Percentiles rank a stretch among this genome's conserved stretches.
These are phyloP conservation scores for Diutina mesorugosa DNA, from an alignment of 1,139 yeast genomes.

Conservation along the genomic window DNA sequence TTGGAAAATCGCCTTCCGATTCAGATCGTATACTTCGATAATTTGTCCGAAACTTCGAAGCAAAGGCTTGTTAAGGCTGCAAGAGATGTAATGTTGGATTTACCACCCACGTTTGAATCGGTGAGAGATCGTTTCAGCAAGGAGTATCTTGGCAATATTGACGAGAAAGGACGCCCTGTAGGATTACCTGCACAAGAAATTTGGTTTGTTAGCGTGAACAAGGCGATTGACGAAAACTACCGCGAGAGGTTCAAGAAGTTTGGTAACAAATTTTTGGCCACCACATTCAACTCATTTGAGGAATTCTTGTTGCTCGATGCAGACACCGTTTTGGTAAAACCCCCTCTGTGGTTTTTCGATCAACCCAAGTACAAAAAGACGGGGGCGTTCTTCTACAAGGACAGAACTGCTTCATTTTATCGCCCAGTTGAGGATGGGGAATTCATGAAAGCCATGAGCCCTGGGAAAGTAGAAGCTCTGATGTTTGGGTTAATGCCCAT, in stretches of 20 bases:
- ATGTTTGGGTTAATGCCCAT: constrained; percentile 19
- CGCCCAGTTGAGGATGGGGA: not conserved
- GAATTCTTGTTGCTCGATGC: constrained; percentile 39
- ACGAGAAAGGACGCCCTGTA: not conserved
- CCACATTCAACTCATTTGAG: constrained; percentile 35
- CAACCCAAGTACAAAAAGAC: constrained; percentile 19
- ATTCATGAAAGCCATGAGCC: constrained; percentile 21
- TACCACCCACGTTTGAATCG: constrained; percentile 10
- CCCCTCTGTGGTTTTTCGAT: constrained; percentile 23
- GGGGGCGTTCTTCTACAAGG: constrained; percentile 38
- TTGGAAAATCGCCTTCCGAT: constrained; percentile 36
- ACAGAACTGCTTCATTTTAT: constrained; percentile 25
- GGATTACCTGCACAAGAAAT: constrained; percentile 25
- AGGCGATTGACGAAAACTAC: constrained; percentile 16
- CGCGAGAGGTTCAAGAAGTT: constrained; percentile 19
- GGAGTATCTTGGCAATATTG: not conserved
- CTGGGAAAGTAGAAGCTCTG: constrained; percentile 22
- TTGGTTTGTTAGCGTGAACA: constrained; percentile 28
- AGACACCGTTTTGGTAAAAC: constrained; percentile 31
- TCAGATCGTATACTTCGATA: constrained; percentile 34
- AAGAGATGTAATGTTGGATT: constrained; percentile 9
- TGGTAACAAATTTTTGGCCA: constrained; percentile 38
- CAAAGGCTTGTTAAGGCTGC: constrained; percentile 15
- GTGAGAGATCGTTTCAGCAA: constrained; percentile 11
- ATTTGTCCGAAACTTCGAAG: constrained; percentile 11